A percentile compares a stretch with the other conserved stretches of the same genome.
These are phyloP conservation scores for Gaeumannomyces sp. DNA, from an alignment of 2,329 filamentous ascomycete genomes.

Conservation along the genomic window DNA sequence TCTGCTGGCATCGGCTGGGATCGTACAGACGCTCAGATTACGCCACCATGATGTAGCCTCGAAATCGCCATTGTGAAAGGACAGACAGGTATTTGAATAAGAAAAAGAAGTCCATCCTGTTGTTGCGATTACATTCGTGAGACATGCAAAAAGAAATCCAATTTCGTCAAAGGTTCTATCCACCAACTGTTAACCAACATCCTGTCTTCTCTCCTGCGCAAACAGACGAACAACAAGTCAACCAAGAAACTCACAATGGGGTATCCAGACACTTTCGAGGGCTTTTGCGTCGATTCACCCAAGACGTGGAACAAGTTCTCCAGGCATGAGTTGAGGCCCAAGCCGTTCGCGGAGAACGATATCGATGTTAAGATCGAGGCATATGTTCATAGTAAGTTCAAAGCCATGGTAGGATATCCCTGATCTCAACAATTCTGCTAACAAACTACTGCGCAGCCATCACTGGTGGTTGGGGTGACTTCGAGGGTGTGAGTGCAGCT, in stretches of 20 bases:
- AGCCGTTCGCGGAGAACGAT: slow-evolving; percentile 58
- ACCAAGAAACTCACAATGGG: slow-evolving; percentile 25
- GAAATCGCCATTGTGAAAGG: not conserved
- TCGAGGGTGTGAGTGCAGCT: slow-evolving; percentile 19
- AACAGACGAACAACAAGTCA: not conserved
- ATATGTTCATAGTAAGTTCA: slow-evolving; percentile 46
- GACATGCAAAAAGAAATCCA: no score
- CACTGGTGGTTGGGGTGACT: slow-evolving; percentile 45
- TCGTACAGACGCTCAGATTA: not conserved
- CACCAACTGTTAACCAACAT: not conserved
- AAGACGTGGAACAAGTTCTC: slow-evolving; percentile 36
- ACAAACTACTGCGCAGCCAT: slow-evolving; percentile 25
- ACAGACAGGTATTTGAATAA: not conserved
- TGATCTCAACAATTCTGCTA: not conserved
- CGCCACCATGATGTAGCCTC: not conserved
- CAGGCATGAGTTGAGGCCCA: slow-evolving; percentile 18
- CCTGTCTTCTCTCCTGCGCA: no score
- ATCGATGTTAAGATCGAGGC: slow-evolving; percentile 66
- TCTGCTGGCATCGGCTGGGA: not conserved
- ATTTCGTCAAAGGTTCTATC: not conserved
- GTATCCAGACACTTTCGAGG: slow-evolving; percentile 38
- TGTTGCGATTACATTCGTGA: no score
- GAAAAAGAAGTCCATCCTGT: not conserved
- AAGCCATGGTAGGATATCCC: not conserved
- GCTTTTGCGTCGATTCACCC: slow-evolving; percentile 36